Evolutionary conservation across 2,329 filamentous ascomycete species (phyloP).

Genomic region (Bisporella sp.): DNA sequence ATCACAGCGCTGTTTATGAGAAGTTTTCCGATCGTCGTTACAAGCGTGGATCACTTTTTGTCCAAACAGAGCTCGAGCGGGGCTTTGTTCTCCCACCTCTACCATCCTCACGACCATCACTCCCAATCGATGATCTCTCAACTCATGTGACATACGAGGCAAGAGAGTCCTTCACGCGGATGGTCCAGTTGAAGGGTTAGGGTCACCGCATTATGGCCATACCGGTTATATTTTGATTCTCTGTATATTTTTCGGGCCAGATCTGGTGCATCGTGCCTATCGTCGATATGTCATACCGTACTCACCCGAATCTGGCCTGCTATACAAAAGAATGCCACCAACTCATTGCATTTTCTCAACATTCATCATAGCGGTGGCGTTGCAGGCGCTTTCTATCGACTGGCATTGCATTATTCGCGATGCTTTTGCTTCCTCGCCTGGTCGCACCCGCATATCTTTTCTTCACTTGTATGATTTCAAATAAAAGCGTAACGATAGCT

Average conservation of each 20-base stretch:
- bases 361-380: too few species aligned
- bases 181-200: conserved; percentile 23
- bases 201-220: neutral
- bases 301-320: conserved; percentile 17
- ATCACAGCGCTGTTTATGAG: conserved; percentile 82
- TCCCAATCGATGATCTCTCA: conserved; percentile 7
- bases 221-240: conserved; percentile 18
- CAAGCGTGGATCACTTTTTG: conserved; percentile 75
- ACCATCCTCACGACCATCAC: neutral
- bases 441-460: too few species aligned
- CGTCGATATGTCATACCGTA: conserved; percentile 14
- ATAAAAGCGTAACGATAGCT: too few species aligned
- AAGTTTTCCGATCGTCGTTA: conserved; percentile 88
- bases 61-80: conserved; percentile 64
- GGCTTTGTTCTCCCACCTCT: conserved; percentile 43
- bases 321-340: conserved; percentile 2
- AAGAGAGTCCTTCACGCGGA: conserved; percentile 20
- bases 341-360: too few species aligned
- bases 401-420: too few species aligned
- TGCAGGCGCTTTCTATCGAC: too few species aligned
- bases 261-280: conserved; percentile 12
- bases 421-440: too few species aligned
- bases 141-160: conserved; percentile 18
- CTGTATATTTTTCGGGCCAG: conserved; percentile 27
- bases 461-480: too few species aligned